Percentiles rank a stretch among this genome's conserved stretches.
Conservation (phyloP, 2,329 filamentous ascomycete genomes). For the Colletotrichum destructivum region DNA sequence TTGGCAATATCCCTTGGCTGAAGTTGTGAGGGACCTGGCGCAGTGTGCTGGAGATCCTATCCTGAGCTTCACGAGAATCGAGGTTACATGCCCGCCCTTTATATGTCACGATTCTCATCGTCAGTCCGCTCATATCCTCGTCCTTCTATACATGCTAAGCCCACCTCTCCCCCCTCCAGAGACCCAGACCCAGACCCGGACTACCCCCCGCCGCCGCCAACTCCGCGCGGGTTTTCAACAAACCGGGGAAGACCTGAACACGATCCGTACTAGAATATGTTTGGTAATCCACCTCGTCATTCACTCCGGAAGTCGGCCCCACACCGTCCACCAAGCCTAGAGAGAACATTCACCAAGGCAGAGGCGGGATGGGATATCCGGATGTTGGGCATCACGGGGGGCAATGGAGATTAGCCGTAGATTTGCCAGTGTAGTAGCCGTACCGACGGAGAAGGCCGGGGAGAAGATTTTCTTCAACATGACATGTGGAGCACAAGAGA, state of each 20-base stretch:
- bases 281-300: constrained; percentile 32
- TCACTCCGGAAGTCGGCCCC: constrained; percentile 26
- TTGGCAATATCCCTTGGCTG: constrained; percentile 17
- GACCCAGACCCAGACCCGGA: not conserved
- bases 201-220: not conserved
- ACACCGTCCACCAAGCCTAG: constrained; percentile 15
- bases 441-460: constrained; percentile 20
- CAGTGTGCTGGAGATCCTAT: constrained; percentile 30
- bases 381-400: not conserved
- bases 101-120: constrained; percentile 15
- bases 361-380: not conserved
- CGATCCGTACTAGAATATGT: not conserved
- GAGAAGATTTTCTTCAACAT: not conserved
- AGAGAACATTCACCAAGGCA: not conserved
- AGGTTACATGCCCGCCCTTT: constrained; percentile 28
- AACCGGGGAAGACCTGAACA: constrained; percentile 26
- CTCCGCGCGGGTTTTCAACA: constrained; percentile 5
- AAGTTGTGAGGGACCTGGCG: constrained; percentile 24
- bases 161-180: too few relatives aligned
- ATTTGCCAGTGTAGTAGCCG: constrained; percentile 14
- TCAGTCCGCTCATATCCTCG: constrained; percentile 19
- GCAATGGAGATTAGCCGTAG: constrained; percentile 5
- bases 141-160: not conserved
- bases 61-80: not conserved
- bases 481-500: not conserved